Percentiles rank a stretch among this genome's conserved stretches.
phyloP scores from a whole-genome alignment of 805 yeast species.

The Wickerhamiella qilinensis region DNA sequence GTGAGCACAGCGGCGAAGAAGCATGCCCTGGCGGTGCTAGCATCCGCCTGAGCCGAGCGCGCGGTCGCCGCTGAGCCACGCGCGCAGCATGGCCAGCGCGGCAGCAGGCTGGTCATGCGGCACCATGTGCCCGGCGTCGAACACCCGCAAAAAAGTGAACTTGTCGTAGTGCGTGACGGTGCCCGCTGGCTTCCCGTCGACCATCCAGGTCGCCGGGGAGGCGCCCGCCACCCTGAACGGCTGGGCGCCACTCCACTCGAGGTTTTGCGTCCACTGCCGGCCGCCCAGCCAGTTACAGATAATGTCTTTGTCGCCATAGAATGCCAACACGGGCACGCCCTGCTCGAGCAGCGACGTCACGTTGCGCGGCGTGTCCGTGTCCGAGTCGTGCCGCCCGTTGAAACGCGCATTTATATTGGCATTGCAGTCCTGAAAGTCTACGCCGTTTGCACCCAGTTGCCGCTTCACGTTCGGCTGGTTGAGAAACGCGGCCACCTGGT shows the following conservation, averaged over 20 bases:
- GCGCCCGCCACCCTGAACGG: slow-evolving; percentile 26
- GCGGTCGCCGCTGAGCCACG: slow-evolving; percentile 38
- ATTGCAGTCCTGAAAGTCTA: slow-evolving; percentile 53
- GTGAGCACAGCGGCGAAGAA: too few species aligned
- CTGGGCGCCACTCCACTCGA: slow-evolving; percentile 43
- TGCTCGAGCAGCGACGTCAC: slow-evolving; percentile 56
- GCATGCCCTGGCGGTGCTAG: too few species aligned
- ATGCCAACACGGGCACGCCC: slow-evolving; percentile 65
- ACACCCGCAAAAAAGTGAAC: slow-evolving; percentile 63
- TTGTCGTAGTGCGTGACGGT: slow-evolving; percentile 50
- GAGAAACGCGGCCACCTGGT: slow-evolving; percentile 34
- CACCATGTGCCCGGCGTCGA: slow-evolving; percentile 84
- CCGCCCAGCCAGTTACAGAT: slow-evolving; percentile 95
- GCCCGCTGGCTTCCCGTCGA: slow-evolving; percentile 36
- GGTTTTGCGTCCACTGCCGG: slow-evolving; percentile 55
- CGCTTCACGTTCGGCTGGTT: slow-evolving; percentile 37
- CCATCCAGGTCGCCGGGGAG: slow-evolving; percentile 26
- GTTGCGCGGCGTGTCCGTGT: slow-evolving; percentile 66
- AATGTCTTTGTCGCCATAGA: slow-evolving; percentile 93
- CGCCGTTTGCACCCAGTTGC: slow-evolving; percentile 38
- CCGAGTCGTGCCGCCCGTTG: slow-evolving; percentile 41
- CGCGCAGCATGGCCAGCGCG: slow-evolving; percentile 52
- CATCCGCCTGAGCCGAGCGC: neutral
- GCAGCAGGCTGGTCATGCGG: slow-evolving; percentile 74
- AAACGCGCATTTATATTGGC: slow-evolving; percentile 55